phyloP scores from a whole-genome alignment of 768 basidiomycete species.

The Rhizopogon roseolus region DNA sequence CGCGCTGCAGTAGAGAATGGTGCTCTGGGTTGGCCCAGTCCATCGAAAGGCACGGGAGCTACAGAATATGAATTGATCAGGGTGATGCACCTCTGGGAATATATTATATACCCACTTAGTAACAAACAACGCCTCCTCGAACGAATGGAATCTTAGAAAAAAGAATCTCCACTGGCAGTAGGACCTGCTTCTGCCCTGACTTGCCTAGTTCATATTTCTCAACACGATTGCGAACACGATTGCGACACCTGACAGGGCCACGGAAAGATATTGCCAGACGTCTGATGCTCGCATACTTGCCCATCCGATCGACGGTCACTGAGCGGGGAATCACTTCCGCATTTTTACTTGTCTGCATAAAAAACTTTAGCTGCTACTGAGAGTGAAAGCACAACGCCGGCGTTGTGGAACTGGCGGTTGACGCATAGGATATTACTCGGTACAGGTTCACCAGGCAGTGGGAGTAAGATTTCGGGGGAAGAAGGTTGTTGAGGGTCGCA shows the following conservation, averaged over 20 bases:
- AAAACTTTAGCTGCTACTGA: slow-evolving; percentile 15
- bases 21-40: slow-evolving; percentile 62
- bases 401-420: slow-evolving; percentile 13
- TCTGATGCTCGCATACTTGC: slow-evolving; percentile 23
- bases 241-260: slow-evolving; percentile 21
- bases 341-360: slow-evolving; percentile 3
- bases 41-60: slow-evolving; percentile 49
- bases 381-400: slow-evolving; percentile 22
- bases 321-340: slow-evolving; percentile 21
- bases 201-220: not conserved
- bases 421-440: slow-evolving; percentile 19
- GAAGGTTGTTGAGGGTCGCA: slow-evolving; percentile 12
- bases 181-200: not conserved
- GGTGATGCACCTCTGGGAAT: not conserved
- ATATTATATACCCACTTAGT: slow-evolving; percentile 29
- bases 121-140: slow-evolving; percentile 28
- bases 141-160: slow-evolving; percentile 35
- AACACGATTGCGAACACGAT: slow-evolving; percentile 3
- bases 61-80: not conserved
- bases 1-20: slow-evolving; percentile 59
- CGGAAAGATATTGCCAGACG: slow-evolving; percentile 21
- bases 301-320: slow-evolving; percentile 24
- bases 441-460: slow-evolving; percentile 8
- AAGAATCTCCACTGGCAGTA: slow-evolving; percentile 24
- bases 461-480: slow-evolving; percentile 17